phyloP scores from a whole-genome alignment of 2,329 filamentous ascomycete species.

The Zasmidium angulare region DNA sequence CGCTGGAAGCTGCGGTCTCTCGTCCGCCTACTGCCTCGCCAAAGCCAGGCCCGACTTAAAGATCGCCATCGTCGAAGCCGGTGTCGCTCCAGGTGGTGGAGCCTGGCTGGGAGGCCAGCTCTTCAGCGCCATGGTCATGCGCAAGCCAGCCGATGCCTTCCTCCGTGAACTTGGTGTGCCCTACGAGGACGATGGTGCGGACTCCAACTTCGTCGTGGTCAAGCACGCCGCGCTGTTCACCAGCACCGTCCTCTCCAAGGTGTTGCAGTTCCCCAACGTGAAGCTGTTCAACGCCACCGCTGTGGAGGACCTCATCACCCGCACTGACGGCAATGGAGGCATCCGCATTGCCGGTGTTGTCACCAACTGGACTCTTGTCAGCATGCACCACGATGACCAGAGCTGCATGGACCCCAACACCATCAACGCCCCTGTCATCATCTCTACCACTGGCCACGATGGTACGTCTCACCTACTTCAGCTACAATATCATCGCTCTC shows the following conservation, averaged over 20 bases:
- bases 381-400: slow-evolving; percentile 58
- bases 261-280: slow-evolving; percentile 81
- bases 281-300: slow-evolving; percentile 96
- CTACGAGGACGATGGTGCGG: slow-evolving; percentile 75
- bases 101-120: slow-evolving; percentile 93
- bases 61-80: slow-evolving; percentile 87
- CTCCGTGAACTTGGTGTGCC: slow-evolving; percentile 76
- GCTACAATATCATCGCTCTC: background rate
- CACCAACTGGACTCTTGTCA: slow-evolving; percentile 92
- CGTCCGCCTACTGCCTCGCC: slow-evolving; percentile 79
- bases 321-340: slow-evolving; percentile 54
- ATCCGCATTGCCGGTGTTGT: slow-evolving; percentile 84
- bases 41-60: slow-evolving; percentile 84
- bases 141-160: slow-evolving; percentile 86
- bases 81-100: slow-evolving; percentile 81
- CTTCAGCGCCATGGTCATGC: slow-evolving; percentile 93
- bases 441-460: slow-evolving; percentile 89
- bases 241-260: slow-evolving; percentile 78
- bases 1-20: slow-evolving; percentile 84
- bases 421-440: slow-evolving; percentile 85
- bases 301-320: slow-evolving; percentile 90
- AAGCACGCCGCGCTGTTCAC: slow-evolving; percentile 94
- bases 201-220: slow-evolving; percentile 75
- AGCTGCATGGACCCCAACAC: slow-evolving; percentile 97
- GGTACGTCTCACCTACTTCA: slow-evolving; percentile 40